Evolutionary conservation across 768 basidiomycete genomes (phyloP).

Genomic region (Terana coerulea): DNA sequence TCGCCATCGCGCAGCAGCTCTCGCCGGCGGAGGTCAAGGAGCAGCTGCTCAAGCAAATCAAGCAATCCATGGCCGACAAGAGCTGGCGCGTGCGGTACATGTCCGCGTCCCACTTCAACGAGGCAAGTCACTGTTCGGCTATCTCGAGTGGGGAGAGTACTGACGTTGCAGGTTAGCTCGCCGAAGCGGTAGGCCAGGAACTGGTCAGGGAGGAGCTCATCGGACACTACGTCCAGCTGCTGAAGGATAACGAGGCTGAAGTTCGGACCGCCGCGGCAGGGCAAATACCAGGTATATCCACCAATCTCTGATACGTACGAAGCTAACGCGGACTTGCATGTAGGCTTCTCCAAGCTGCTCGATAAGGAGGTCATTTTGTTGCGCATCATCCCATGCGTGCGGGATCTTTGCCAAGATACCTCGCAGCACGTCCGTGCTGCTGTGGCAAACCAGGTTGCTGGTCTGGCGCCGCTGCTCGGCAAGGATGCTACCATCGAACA

Average conservation of each 20-base stretch:
- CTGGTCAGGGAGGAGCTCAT: conserved; percentile 93
- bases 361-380: conserved; percentile 93
- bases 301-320: conserved; percentile 1
- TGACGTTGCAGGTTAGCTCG: conserved; percentile 50
- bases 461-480: conserved; percentile 90
- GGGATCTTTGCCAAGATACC: conserved; percentile 87
- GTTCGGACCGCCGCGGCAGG: conserved; percentile 94
- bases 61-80: conserved; percentile 88
- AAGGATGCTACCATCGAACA: conserved; percentile 94
- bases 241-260: conserved; percentile 99
- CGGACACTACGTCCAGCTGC: conserved; percentile 84
- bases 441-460: conserved; percentile 92
- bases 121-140: conserved; percentile 43
- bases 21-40: conserved; percentile 88
- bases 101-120: conserved; percentile 97
- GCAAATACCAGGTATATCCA: conserved; percentile 84
- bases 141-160: not conserved
- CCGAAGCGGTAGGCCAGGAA: conserved; percentile 84
- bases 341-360: conserved; percentile 92
- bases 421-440: conserved; percentile 98
- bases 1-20: conserved; percentile 84
- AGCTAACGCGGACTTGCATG: conserved; percentile 5
- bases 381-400: conserved; percentile 91
- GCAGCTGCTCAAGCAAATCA: conserved; percentile 82
- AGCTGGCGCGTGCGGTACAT: conserved; percentile 99